Evolutionary conservation across 164 flowering plant genomes (phyloP).

Genomic region (Saururus chinensis): DNA sequence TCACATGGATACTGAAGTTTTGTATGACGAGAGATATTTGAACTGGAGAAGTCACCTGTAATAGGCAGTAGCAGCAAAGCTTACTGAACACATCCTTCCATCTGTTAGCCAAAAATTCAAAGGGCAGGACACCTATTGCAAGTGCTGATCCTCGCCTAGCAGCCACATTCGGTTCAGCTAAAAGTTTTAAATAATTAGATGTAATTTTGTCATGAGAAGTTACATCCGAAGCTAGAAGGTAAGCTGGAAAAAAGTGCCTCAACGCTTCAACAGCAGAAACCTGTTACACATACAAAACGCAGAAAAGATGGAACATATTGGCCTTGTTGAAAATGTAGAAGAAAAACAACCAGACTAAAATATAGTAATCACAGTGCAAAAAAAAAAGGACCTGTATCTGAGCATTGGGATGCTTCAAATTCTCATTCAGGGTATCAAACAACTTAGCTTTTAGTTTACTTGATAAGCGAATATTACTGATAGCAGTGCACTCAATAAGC

Average conservation of each 20-base stretch:
- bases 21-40: background rate
- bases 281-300: constrained; percentile 20
- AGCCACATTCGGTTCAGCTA: constrained; percentile 78
- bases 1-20: constrained; percentile 2
- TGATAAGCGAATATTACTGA: constrained; percentile 34
- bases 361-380: background rate
- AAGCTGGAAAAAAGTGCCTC: constrained; percentile 50
- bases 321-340: background rate
- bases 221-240: constrained; percentile 25
- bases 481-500: constrained; percentile 66
- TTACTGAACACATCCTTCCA: constrained; percentile 65
- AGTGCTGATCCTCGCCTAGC: constrained; percentile 89
- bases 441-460: constrained; percentile 52
- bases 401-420: constrained; percentile 89
- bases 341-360: background rate
- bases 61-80: constrained; percentile 60
- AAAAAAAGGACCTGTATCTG: constrained; percentile 61
- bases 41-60: constrained; percentile 45
- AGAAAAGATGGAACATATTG: no score
- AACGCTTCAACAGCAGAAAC: constrained; percentile 78
- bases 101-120: constrained; percentile 37
- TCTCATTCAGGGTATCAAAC: constrained; percentile 76
- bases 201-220: constrained; percentile 22
- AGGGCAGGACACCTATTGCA: constrained; percentile 76
- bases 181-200: constrained; percentile 50